phyloP scores from a whole-genome alignment of 352 stramenopile species.

The Globisporangium carolinianum region DNA sequence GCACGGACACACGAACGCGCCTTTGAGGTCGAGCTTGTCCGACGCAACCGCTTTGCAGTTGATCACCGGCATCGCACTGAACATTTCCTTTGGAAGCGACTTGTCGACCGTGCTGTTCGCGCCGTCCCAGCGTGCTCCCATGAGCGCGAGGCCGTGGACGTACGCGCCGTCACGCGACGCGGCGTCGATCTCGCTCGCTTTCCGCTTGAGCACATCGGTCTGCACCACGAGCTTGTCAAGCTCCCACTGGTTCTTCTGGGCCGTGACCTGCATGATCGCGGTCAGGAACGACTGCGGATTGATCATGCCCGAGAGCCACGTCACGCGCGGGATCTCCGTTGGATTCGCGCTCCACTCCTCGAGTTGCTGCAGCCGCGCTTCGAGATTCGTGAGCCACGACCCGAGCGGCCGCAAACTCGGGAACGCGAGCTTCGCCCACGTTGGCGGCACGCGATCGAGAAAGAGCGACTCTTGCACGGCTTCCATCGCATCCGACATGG shows the following conservation, averaged over 20 bases:
- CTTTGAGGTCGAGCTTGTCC: slow-evolving; percentile 94
- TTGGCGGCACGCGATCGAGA: slow-evolving; percentile 88
- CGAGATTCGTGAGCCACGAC: slow-evolving; percentile 93
- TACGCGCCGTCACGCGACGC: slow-evolving; percentile 92
- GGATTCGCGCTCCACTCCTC: slow-evolving; percentile 97
- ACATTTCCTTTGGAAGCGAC: slow-evolving; percentile 97
- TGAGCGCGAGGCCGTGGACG: slow-evolving; percentile 91
- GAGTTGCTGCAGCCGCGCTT: slow-evolving; percentile 88
- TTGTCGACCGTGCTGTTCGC: slow-evolving; percentile 91
- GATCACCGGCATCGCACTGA: slow-evolving; percentile 96
- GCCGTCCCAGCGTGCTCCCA: slow-evolving; percentile 94
- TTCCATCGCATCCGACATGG: slow-evolving; percentile 98
- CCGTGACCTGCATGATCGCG: slow-evolving; percentile 96
- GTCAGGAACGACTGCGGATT: slow-evolving; percentile 97
- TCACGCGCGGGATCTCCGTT: slow-evolving; percentile 94
- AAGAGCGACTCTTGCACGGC: slow-evolving; percentile 92
- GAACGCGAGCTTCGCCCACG: slow-evolving; percentile 95
- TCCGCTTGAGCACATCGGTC: slow-evolving; percentile 94
- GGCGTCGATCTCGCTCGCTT: slow-evolving; percentile 86
- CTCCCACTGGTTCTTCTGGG: slow-evolving; percentile 96
- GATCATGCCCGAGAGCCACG: slow-evolving; percentile 92
- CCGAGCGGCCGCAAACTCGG: slow-evolving; percentile 87
- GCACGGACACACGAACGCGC: slow-evolving; percentile 92
- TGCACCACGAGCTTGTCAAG: slow-evolving; percentile 97
- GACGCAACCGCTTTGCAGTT: slow-evolving; percentile 94